A percentile compares a stretch with the other conserved stretches of the same genome.
Evolutionary conservation across 495 filamentous ascomycete species (phyloP).

Genomic region (Aspergillus incahuasiensis): DNA sequence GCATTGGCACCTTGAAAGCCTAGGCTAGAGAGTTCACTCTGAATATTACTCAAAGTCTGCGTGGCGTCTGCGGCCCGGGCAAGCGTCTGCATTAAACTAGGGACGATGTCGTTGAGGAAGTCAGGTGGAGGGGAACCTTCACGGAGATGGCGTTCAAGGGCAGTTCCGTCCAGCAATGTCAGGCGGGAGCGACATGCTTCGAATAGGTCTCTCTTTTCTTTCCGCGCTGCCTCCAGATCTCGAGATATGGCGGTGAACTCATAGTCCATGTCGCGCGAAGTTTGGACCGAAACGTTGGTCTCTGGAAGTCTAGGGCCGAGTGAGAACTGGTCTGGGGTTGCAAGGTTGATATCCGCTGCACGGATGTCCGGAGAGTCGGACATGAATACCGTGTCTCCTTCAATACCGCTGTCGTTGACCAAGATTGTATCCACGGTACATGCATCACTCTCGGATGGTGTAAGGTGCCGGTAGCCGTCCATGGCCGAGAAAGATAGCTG

Average conservation of each 20-base stretch:
- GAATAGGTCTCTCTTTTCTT: slow-evolving; percentile 38
- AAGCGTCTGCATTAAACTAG: slow-evolving; percentile 31
- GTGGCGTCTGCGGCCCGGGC: slow-evolving; percentile 34
- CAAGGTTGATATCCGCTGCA: slow-evolving; percentile 8
- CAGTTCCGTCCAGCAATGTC: slow-evolving; percentile 27
- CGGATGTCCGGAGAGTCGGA: slow-evolving; percentile 36
- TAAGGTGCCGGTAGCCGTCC: slow-evolving; percentile 1
- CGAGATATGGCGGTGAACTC: slow-evolving; percentile 23
- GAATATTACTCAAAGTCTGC: slow-evolving; percentile 35
- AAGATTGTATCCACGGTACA: slow-evolving; percentile 34
- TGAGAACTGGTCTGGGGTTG: slow-evolving; percentile 18
- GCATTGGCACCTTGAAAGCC: slow-evolving; percentile 51
- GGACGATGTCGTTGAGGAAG: slow-evolving; percentile 33
- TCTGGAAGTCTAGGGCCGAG: slow-evolving; percentile 10
- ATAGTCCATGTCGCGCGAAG: slow-evolving; percentile 14
- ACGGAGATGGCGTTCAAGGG: slow-evolving; percentile 29
- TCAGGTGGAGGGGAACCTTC: slow-evolving; percentile 35
- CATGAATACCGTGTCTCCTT: slow-evolving; percentile 24
- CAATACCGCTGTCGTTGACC: slow-evolving; percentile 29
- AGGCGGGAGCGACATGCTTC: slow-evolving; percentile 36
- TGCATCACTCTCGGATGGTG: slow-evolving; percentile 13
- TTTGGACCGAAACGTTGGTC: slow-evolving; percentile 18
- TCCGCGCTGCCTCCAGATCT: slow-evolving; percentile 35
- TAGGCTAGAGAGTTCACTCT: slow-evolving; percentile 40
- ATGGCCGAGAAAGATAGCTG: slow-evolving; percentile 15